Base-by-base conservation (phyloP, 768 basidiomycete genomes). In the Calocera viscosa region DNA sequence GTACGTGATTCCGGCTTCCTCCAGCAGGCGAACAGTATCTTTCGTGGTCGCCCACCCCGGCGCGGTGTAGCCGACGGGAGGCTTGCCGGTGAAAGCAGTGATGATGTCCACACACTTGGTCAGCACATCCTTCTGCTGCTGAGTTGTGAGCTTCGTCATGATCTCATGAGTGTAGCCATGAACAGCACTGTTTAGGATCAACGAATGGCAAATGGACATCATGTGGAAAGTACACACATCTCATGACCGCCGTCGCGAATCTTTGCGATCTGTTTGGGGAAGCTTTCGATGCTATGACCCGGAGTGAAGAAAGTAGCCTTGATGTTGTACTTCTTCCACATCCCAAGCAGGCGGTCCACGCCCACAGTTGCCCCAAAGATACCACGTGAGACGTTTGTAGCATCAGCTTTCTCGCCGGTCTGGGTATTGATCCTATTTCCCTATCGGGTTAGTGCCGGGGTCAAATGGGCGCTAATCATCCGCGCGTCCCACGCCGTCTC, bases 301-400 rank as follows among this genome's bases (percentile, higher is more conserved):
- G 53, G 53, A 28, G 53, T 60, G 53, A 60, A 60, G 19, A 60
- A 60, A 28, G 53, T 60, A 16, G 53, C 53, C 30, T 60, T 60
- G 53, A 60, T 60, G 30, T 60, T 60, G 53, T 60, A 60, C 53
- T 60, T 60, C 53, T 60, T 60, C 53, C 53, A 60, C 53, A 60
- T 28, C 53, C 53, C 53, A 14, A 60, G 53, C 53, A 60, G 30
- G 24, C 53, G 53, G 22, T 60, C 53, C 26, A 60, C 53, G 19
- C 53, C 53, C 5, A 60, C 53, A 32, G 53, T 60, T 11, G 53
- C 53, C 7, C 53, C 53, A 19, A 60, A 60, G 30, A 60, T 60
- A 19, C 53, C 53, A 26, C 53, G 53, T 11, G 53, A 60, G 19
- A 60, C 19, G 30, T 26, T 60, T 11, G 53, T 60, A 26, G 30